Conservation (phyloP, 306 rosid species). For the Fragaria iinumae region DNA sequence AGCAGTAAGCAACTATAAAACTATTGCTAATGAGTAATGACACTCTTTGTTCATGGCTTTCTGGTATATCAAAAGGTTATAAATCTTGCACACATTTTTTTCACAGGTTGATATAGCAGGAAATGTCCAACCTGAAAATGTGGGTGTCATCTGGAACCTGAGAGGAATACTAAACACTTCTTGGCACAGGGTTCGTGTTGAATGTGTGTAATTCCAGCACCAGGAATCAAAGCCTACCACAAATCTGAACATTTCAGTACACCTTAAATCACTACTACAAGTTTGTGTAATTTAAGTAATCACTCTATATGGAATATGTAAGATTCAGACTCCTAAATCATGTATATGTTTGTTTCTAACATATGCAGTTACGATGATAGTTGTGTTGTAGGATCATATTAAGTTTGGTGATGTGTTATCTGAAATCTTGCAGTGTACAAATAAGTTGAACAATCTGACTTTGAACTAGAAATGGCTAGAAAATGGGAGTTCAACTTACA, state of each 20-base stretch:
- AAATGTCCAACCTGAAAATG: slow-evolving; percentile 81
- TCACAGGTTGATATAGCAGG: slow-evolving; percentile 81
- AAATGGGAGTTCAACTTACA: no score
- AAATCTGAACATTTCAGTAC: neutral
- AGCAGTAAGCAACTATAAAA: slow-evolving; percentile 54
- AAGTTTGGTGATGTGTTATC: no score
- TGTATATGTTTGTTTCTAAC: no score
- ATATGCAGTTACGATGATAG: no score
- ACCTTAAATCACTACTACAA: neutral
- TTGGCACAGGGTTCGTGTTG: slow-evolving; percentile 72
- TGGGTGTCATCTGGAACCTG: slow-evolving; percentile 76
- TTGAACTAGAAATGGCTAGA: no score
- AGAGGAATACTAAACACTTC: slow-evolving; percentile 83
- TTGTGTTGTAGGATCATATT: no score
- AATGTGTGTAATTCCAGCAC: slow-evolving; percentile 32
- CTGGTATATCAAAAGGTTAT: neutral
- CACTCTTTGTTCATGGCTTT: neutral
- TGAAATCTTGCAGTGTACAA: no score
- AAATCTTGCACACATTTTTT: neutral
- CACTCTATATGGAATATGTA: neutral
- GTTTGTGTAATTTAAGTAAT: neutral
- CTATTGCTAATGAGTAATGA: neutral
- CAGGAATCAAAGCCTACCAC: neutral
- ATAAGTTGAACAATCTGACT: no score
- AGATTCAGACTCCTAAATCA: neutral